Conservation (phyloP, 164 flowering plant genomes). For the Magnolia sinica region DNA sequence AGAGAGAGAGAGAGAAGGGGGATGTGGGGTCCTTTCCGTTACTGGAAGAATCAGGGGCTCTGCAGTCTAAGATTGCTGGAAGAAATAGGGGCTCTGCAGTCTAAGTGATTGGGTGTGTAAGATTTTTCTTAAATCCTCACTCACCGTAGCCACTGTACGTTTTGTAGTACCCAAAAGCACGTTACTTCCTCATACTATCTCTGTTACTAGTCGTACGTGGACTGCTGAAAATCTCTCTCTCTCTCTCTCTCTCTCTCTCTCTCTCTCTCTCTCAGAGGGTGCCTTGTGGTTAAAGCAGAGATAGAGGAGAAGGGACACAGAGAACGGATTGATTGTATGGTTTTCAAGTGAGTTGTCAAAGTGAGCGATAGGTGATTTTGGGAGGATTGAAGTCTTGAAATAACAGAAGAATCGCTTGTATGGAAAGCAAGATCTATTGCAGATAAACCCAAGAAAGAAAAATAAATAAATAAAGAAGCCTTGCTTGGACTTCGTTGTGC, state of each 20-base stretch:
- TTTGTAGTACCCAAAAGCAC: background rate
- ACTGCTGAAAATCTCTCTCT: background rate
- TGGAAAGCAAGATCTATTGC: slow-evolving; percentile 26
- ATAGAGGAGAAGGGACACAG: background rate
- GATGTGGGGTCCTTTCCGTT: background rate
- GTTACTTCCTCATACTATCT: background rate
- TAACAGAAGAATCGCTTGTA: slow-evolving; percentile 31
- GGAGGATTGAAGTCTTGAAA: slow-evolving; percentile 14
- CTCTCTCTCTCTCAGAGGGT: background rate
- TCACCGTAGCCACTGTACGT: background rate
- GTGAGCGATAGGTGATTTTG: background rate
- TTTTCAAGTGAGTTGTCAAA: slow-evolving; percentile 16
- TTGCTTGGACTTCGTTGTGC: background rate
- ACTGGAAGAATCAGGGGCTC: slow-evolving; percentile 6
- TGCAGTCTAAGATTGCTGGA: slow-evolving; percentile 4
- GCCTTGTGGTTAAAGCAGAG: slow-evolving; percentile 12
- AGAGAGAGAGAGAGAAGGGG: background rate
- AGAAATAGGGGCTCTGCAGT: too few species aligned
- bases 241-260: background rate
- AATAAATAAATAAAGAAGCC: background rate
- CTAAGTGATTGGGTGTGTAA: background rate
- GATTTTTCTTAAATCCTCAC: slow-evolving; percentile 1
- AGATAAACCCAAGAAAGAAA: slow-evolving; percentile 5
- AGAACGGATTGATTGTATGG: slow-evolving; percentile 4
- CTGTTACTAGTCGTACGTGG: too few species aligned